These are phyloP conservation scores for Chlamydomonas schloesseri DNA, from an alignment of 139 green algal genomes.

Conservation along the genomic window DNA sequence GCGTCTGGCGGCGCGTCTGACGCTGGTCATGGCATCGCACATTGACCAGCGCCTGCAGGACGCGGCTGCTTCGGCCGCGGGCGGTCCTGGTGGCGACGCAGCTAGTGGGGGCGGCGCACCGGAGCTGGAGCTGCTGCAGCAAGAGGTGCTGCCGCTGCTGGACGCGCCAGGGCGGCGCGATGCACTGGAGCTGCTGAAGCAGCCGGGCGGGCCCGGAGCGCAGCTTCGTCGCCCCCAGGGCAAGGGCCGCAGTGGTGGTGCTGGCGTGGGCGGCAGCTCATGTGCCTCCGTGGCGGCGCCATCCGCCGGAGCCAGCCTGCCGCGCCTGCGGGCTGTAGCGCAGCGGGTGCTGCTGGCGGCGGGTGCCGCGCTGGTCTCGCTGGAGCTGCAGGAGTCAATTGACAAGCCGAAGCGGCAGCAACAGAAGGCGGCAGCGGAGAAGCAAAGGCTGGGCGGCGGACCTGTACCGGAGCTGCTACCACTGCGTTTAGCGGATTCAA, in stretches of 20 bases:
- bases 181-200: neutral
- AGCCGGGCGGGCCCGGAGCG: neutral
- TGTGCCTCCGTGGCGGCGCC: no score
- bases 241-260: neutral
- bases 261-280: neutral
- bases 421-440: neutral
- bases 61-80: neutral
- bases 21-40: slow-evolving; percentile 24
- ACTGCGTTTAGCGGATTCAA: neutral
- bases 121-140: neutral
- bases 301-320: neutral
- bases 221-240: neutral
- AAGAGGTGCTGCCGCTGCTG: slow-evolving; percentile 29
- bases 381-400: slow-evolving; percentile 24
- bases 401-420: neutral
- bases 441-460: no score
- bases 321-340: slow-evolving; percentile 1
- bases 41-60: neutral
- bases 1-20: slow-evolving; percentile 1
- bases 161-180: neutral
- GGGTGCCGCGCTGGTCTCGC: neutral
- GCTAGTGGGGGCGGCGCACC: neutral
- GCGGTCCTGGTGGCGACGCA: neutral
- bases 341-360: slow-evolving; percentile 7
- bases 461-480: neutral